Evolutionary conservation across 257 asterid species (phyloP), one percentile per base, ranked within the genome.

Genomic region (Echium plantagineum): DNA sequence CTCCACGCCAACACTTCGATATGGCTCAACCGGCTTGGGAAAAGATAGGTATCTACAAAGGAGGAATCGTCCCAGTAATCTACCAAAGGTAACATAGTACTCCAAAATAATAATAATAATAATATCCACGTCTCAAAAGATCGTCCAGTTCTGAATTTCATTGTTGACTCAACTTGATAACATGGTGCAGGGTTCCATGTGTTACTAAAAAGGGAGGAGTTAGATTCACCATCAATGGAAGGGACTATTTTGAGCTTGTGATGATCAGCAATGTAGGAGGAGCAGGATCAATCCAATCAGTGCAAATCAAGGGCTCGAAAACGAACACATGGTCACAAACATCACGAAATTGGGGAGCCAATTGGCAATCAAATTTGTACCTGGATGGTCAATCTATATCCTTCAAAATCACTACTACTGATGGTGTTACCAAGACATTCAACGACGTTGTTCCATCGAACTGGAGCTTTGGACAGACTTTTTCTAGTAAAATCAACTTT

Each of bases 341-440:
- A 95, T 78, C 95, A 1, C 78, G 95, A 55, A 91, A 91, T 61
- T 91, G 98, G 98, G 98, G 98, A 19, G 89, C 81, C 5, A 91
- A 91, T 73, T 91, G 98, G 98, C 98, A 91, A 57, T 85, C 95
- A 6, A 81, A 80, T 71, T 46, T 74, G 7, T 84, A 49, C 60
- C 94, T 91, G 4, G 81, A 80, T 19, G 89, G 96, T 20, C 98
- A 91, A 61, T 21, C 96, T 0, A 15, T 91, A 8, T 91, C 98
- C 15, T 88, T 91, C 66, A 75, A 58, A 73, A 80, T 91, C 66
- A 91, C 96, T 0, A 77, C 95, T 0, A 67, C 74, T 1, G 98
- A 91, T 70, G 98, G 95, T 49, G 68, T 71, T 3, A 79, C 93
- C 51, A 84, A 72, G 58, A 77, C 74, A 7, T 88, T 88, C 81